Base-by-base conservation (phyloP, 2,329 filamentous ascomycete genomes). In the Cadophora sp. region DNA sequence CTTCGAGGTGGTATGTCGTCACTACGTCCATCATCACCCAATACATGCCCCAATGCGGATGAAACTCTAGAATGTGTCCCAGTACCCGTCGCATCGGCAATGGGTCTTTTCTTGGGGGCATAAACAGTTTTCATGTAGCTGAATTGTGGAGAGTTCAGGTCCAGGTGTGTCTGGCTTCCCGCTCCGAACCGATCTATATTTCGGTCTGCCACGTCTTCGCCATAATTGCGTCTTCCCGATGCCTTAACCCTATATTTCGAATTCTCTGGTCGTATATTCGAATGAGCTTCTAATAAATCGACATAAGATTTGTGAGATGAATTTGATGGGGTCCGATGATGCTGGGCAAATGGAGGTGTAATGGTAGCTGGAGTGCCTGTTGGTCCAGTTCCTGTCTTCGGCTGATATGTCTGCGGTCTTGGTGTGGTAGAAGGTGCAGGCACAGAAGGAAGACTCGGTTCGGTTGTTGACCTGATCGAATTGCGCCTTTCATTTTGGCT, bases 151-250 rank as follows among this genome's bases (percentile, higher is more conserved):
- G 66, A 68, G 50, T 65, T 71, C 22, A 72, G 62, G 69, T 71
- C 70, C 22, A 70, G 24, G 24, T 60, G 60, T 22, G 40, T 37
- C 22, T 48, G 46, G 55, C 43, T 66, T 34, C 51, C 29, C 40
- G 61, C 2, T 43, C 66, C 51, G 50, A 48, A 58, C 4, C 40
- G 43, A 2, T 61, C 66, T 37, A 77, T 71, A 69, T 91, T 91
- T 40, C 89, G 82, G 71, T 89, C 87, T 1, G 87, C 88, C 1
- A 90, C 87, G 74, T 90, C 88, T 75, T 91, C 89, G n/a, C 85
- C 88, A 71, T 87, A 89, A 61, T 86, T 83, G 53, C 82, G 81
- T 0, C 80, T 79, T 1, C 86, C 87, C 0, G 84, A 75, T 0
- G 86, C 86, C 65, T 82, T 77, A 2, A 88, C 73, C 19, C 86